phyloP scores from a whole-genome alignment of 2,329 filamentous ascomycete species.

The Fusarium sp. region DNA sequence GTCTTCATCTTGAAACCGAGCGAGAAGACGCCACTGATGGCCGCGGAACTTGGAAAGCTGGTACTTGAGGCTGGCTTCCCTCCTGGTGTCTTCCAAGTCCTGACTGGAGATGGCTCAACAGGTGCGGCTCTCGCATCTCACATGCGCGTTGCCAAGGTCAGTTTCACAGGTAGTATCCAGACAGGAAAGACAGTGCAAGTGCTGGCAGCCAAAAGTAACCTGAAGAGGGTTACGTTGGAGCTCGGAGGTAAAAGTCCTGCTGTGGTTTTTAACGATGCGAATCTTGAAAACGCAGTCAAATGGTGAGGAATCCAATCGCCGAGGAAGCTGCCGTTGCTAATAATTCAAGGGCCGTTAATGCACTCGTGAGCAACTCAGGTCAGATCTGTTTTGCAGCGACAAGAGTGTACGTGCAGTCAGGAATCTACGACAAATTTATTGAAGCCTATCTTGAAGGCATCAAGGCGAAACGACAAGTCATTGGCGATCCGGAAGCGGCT shows the following conservation, averaged over 20 bases:
- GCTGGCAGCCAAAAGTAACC: constrained; percentile 49
- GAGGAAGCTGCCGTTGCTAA: background rate
- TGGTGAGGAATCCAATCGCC: constrained; percentile 40
- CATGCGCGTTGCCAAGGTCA: constrained; percentile 63
- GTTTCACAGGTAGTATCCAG: constrained; percentile 76
- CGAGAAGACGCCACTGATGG: constrained; percentile 53
- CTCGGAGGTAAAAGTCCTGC: constrained; percentile 77
- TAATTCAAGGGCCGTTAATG: constrained; percentile 33
- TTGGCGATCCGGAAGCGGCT: constrained; percentile 71
- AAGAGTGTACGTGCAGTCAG: constrained; percentile 74
- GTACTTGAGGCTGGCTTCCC: constrained; percentile 57
- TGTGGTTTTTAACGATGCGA: constrained; percentile 73
- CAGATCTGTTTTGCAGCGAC: constrained; percentile 83
- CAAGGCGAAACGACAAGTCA: constrained; percentile 62
- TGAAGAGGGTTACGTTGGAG: constrained; percentile 79
- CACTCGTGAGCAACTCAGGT: constrained; percentile 76
- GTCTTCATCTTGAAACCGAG: constrained; percentile 58
- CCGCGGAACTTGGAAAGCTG: constrained; percentile 50
- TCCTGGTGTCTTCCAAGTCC: constrained; percentile 55
- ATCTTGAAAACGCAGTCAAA: constrained; percentile 68
- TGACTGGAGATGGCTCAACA: constrained; percentile 40
- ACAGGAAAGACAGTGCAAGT: constrained; percentile 75
- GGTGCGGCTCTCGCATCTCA: constrained; percentile 24
- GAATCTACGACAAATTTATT: constrained; percentile 71
- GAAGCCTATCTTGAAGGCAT: constrained; percentile 69